Evolutionary conservation across 805 yeast species (phyloP).

Genomic region (Komagataella phaffii): DNA sequence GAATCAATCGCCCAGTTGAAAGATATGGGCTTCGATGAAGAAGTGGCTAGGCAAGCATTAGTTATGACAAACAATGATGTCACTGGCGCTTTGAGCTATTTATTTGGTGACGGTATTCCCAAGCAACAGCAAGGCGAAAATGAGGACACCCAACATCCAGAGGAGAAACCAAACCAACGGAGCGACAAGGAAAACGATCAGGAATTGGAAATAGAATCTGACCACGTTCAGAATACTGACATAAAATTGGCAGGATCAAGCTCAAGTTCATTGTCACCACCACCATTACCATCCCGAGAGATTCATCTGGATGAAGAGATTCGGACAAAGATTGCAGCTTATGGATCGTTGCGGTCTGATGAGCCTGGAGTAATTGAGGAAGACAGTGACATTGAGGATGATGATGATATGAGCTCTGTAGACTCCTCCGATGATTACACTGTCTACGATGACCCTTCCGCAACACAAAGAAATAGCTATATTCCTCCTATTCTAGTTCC

Average conservation of each 20-base stretch:
- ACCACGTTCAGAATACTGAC: neutral
- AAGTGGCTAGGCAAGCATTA: constrained; percentile 25
- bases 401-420: constrained; percentile 1
- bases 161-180: neutral
- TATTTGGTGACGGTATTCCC: constrained; percentile 17
- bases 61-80: constrained; percentile 16
- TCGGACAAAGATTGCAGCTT: constrained; percentile 10
- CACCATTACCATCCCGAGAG: constrained; percentile 2
- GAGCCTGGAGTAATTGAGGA: neutral
- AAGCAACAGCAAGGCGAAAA: neutral
- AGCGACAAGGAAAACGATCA: neutral
- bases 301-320: constrained; percentile 13
- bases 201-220: neutral
- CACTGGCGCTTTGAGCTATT: constrained; percentile 19
- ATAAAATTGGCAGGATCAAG: neutral
- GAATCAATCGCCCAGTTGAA: constrained; percentile 3
- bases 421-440: constrained; percentile 7
- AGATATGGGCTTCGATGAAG: constrained; percentile 28
- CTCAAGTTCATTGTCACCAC: neutral
- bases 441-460: constrained; percentile 19
- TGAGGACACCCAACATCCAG: neutral
- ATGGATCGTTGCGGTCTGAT: constrained; percentile 6
- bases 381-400: constrained; percentile 1
- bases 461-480: constrained; percentile 9
- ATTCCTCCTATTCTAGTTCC: constrained; percentile 23